Base-by-base conservation (phyloP, 1,139 yeast species). In the Geotrichum europaeum region DNA sequence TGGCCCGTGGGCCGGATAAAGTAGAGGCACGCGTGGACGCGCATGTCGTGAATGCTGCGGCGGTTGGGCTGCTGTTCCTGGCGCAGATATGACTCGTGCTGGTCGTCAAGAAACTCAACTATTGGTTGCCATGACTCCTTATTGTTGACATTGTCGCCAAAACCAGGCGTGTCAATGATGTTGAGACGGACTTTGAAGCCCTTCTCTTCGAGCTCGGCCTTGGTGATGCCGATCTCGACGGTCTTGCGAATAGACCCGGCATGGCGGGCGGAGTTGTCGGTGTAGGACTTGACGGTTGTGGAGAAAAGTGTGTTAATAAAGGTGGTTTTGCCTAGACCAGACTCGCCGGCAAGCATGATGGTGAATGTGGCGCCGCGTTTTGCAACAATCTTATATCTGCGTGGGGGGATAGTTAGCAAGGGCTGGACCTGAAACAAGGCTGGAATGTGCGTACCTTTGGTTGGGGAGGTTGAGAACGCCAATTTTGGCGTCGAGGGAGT, bases 1-100 rank as follows among this genome's bases (percentile, higher is more conserved):
- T 92, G 97, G 53, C 98, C 99, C 1, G 97, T 89, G 61, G 99
- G 99, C 69, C 97, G 85, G 68, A 94, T 89, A 73, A 94, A 94
- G 77, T 94, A 94, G 64, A 94, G 80, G 74, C 97, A 92, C 3
- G 96, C 98, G 72, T 94, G 98, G 45, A 94, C 98, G 68, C 99
- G 83, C 75, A 91, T 79, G 75, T 95, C 99, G 24, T 68, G 65
- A 65, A 69, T 69, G 62, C 78, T 79, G 4, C 65, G 68, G 74
- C 99, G 86, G 63, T 76, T 74, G 47, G 99, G 99, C 77, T 95
- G 99, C 74, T 91, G 96, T 74, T 94, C 98, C 77, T 95, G 99
- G 72, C 89, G 86, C 96, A 94, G 88, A 73, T 78, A 92, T 36
- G 89, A 82, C 75, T 94, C 97, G 73, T 94, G 97, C 79, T 94